Conservation (phyloP, 2,329 filamentous ascomycete genomes). For the Microcyclospora tardicrescens region DNA sequence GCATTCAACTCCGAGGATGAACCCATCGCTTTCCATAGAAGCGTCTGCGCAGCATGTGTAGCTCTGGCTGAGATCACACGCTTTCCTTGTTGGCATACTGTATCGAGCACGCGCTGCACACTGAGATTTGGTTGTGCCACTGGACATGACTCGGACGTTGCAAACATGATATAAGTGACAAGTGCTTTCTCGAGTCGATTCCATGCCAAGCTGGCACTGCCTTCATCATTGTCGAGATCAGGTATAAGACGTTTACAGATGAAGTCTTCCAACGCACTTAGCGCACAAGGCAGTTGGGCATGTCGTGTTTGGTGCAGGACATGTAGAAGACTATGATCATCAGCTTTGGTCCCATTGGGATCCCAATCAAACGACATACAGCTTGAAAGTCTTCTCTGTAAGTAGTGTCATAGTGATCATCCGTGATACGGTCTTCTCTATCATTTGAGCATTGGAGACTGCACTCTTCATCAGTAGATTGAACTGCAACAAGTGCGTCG, state of each 20-base stretch:
- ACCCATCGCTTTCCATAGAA: constrained; percentile 58
- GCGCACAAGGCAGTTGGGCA: constrained; percentile 25
- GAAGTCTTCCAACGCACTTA: constrained; percentile 48
- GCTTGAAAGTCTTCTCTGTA: constrained; percentile 51
- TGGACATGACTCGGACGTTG: constrained; percentile 33
- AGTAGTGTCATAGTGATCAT: constrained; percentile 50
- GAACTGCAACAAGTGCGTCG: constrained; percentile 55
- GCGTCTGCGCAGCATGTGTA: constrained; percentile 53
- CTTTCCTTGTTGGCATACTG: constrained; percentile 33
- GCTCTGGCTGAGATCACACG: constrained; percentile 44
- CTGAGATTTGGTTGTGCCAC: constrained; percentile 21
- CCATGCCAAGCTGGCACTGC: constrained; percentile 18
- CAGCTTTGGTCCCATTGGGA: too few species aligned
- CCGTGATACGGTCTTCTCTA: constrained; percentile 30
- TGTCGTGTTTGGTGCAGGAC: constrained; percentile 53
- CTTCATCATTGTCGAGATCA: constrained; percentile 15
- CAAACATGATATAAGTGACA: constrained; percentile 55
- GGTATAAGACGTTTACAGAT: constrained; percentile 43
- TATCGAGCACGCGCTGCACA: constrained; percentile 34
- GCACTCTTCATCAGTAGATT: constrained; percentile 45
- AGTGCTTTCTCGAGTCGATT: constrained; percentile 57
- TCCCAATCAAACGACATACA: constrained; percentile 22
- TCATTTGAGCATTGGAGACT: too few species aligned
- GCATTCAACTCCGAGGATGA: not conserved
- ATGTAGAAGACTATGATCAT: constrained; percentile 40